Evolutionary conservation across 176 grass and related monocot genomes (phyloP).

Genomic region (Pontederia paniculata): DNA sequence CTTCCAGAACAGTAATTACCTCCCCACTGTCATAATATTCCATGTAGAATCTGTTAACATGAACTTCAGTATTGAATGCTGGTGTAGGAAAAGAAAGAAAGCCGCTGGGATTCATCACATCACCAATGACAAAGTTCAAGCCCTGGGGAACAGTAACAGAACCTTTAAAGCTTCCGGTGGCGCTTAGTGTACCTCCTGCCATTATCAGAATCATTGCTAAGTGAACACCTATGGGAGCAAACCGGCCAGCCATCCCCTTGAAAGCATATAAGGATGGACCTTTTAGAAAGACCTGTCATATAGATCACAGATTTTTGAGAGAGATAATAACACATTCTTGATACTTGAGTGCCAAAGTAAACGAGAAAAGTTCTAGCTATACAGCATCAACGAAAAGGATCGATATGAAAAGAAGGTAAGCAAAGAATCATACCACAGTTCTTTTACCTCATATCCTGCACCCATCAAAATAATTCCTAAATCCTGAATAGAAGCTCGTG

Average conservation of each 20-base stretch:
- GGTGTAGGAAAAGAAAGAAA: constrained; percentile 44
- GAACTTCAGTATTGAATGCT: constrained; percentile 81
- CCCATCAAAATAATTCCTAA: constrained; percentile 85
- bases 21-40: constrained; percentile 96
- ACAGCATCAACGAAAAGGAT: background rate
- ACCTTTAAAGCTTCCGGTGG: constrained; percentile 75
- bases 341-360: background rate
- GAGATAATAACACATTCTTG: background rate
- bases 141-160: constrained; percentile 83
- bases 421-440: background rate
- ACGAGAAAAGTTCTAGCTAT: background rate
- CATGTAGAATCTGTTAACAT: constrained; percentile 95
- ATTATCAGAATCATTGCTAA: constrained; percentile 89
- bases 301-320: background rate
- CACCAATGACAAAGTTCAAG: constrained; percentile 80
- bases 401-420: background rate
- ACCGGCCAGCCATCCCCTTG: constrained; percentile 70
- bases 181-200: constrained; percentile 75
- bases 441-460: constrained; percentile 74
- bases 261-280: constrained; percentile 80
- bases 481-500: constrained; percentile 73
- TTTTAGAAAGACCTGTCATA: constrained; percentile 61
- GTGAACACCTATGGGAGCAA: constrained; percentile 82
- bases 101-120: constrained; percentile 72
- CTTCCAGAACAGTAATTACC: constrained; percentile 29